phyloP scores from a whole-genome alignment of 2,329 filamentous ascomycete genomes.

The Beauveria sp. region DNA sequence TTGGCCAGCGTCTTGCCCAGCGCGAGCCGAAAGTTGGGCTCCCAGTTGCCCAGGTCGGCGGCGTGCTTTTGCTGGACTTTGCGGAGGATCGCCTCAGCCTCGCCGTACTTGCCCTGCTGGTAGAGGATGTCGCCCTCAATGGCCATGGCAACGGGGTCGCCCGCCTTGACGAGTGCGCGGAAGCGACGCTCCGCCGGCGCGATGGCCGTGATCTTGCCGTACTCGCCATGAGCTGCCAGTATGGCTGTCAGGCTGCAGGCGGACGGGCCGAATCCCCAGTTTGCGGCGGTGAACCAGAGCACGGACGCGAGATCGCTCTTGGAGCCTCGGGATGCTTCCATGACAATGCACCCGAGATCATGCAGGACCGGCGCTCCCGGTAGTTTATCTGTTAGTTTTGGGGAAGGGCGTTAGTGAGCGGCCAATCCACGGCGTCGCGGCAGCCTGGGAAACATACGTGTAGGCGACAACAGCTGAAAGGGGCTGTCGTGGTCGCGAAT shows the following conservation, averaged over 20 bases:
- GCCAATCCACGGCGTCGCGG: background rate
- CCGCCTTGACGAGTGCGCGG: constrained; percentile 22
- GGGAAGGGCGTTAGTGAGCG: background rate
- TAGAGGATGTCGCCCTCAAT: constrained; percentile 24
- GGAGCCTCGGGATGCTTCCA: constrained; percentile 11
- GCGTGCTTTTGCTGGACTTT: background rate
- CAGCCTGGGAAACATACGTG: background rate
- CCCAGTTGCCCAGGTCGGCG: constrained; percentile 1
- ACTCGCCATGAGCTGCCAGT: constrained; percentile 16
- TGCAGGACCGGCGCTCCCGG: constrained; percentile 17
- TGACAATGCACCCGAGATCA: constrained; percentile 22
- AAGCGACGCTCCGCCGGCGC: constrained; percentile 21
- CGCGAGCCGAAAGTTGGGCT: constrained; percentile 4
- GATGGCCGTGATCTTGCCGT: constrained; percentile 15
- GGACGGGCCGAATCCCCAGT: constrained; percentile 21
- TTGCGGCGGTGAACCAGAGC: constrained; percentile 26
- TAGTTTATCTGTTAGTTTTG: background rate
- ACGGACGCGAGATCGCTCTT: constrained; percentile 15
- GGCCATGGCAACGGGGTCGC: constrained; percentile 28
- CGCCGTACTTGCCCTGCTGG: constrained; percentile 17
- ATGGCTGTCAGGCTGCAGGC: constrained; percentile 22
- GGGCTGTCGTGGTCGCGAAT: background rate
- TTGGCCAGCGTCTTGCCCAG: constrained; percentile 2
- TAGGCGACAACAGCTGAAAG: background rate
- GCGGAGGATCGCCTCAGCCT: constrained; percentile 14